These are phyloP conservation scores for Citrus inodora DNA, from an alignment of 345 rosid species.

Conservation along the genomic window DNA sequence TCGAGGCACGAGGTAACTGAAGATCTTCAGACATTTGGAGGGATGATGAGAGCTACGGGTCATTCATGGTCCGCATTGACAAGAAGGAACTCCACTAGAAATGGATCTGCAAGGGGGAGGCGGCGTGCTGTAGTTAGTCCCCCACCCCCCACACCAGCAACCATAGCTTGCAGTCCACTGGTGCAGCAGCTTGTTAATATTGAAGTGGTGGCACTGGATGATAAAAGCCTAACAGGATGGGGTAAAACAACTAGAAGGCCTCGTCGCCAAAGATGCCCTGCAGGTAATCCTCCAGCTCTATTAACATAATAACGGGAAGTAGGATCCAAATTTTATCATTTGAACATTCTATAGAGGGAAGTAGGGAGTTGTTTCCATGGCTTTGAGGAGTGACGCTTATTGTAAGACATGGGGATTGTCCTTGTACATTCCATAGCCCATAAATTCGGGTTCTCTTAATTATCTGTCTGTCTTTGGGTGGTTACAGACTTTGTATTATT, in stretches of 20 bases:
- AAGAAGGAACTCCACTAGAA: constrained; percentile 70
- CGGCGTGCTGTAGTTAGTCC: constrained; percentile 37
- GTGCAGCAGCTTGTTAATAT: constrained; percentile 50
- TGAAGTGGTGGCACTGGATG: constrained; percentile 70
- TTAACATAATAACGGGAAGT: constrained; percentile 37
- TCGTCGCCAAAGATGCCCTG: constrained; percentile 84
- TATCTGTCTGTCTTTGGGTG: constrained; percentile 34
- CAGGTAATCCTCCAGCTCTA: constrained; percentile 60
- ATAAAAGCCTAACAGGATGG: constrained; percentile 82
- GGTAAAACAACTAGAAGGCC: constrained; percentile 91
- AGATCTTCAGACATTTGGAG: constrained; percentile 89
- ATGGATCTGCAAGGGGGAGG: constrained; percentile 71
- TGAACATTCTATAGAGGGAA: constrained; percentile 34
- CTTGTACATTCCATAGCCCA: constrained; percentile 47
- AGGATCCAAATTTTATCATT: constrained; percentile 21
- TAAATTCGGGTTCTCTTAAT: constrained; percentile 39
- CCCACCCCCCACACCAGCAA: constrained; percentile 31
- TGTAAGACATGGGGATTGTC: constrained; percentile 30
- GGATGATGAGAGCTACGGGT: constrained; percentile 80
- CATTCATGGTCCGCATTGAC: constrained; percentile 65
- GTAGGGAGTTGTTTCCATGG: constrained; percentile 18
- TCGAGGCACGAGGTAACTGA: constrained; percentile 89
- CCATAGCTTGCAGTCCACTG: constrained; percentile 41
- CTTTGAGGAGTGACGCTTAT: constrained; percentile 15
- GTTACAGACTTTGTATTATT: constrained; percentile 35